A percentile compares a stretch with the other conserved stretches of the same genome.
These are phyloP conservation scores for Neurospora sp. DNA, from an alignment of 495 filamentous ascomycete genomes.

Conservation along the genomic window DNA sequence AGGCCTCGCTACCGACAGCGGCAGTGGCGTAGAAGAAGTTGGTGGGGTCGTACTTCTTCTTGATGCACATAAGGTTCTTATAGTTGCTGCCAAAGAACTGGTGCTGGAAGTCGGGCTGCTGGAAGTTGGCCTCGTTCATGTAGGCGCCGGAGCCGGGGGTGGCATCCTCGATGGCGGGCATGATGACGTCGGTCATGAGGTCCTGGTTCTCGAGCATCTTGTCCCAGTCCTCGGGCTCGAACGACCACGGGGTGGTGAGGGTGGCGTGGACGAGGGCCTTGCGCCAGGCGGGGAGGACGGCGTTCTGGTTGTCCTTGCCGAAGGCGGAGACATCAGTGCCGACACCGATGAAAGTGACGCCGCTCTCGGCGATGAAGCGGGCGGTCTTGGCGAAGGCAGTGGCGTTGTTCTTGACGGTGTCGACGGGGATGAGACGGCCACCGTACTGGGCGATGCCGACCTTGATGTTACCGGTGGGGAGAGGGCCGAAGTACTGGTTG, in stretches of 20 bases:
- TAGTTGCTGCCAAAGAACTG: slow-evolving; percentile 46
- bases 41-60: slow-evolving; percentile 43
- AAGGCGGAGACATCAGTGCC: slow-evolving; percentile 23
- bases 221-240: slow-evolving; percentile 14
- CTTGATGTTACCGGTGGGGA: slow-evolving; percentile 30
- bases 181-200: slow-evolving; percentile 22
- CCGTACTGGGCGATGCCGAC: slow-evolving; percentile 45
- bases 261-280: slow-evolving; percentile 16
- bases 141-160: slow-evolving; percentile 33
- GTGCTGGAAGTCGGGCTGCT: slow-evolving; percentile 40
- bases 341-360: slow-evolving; percentile 27
- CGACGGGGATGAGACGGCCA: slow-evolving; percentile 48
- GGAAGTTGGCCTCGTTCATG: slow-evolving; percentile 39
- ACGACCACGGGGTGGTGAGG: slow-evolving; percentile 15
- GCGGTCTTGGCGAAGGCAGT: slow-evolving; percentile 27
- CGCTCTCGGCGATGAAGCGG: slow-evolving; percentile 29
- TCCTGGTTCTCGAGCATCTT: slow-evolving; percentile 16
- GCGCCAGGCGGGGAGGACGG: slow-evolving; percentile 42
- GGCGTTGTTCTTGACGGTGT: slow-evolving; percentile 29
- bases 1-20: slow-evolving; percentile 34
- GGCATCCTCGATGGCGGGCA: slow-evolving; percentile 23
- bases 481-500: slow-evolving; percentile 31
- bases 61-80: slow-evolving; percentile 29
- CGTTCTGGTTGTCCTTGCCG: slow-evolving; percentile 23
- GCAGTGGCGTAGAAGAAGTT: slow-evolving; percentile 40